Percentiles rank a stretch among this genome's conserved stretches.
These are phyloP conservation scores for Delphinella strobiligena DNA, from an alignment of 2,329 filamentous ascomycete genomes.

Conservation along the genomic window DNA sequence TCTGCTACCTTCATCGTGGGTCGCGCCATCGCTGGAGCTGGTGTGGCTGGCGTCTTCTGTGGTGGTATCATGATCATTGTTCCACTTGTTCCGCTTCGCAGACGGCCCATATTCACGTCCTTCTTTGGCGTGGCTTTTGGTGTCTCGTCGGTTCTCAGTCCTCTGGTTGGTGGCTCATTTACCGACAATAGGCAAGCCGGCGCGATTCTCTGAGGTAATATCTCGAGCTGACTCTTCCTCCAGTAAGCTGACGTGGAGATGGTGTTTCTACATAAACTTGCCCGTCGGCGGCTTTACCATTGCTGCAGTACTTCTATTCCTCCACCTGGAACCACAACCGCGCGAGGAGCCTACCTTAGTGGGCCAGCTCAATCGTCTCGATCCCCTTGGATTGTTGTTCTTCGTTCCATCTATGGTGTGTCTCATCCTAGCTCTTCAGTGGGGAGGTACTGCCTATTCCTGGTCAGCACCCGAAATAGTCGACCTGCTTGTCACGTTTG, in stretches of 20 bases:
- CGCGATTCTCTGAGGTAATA: no score
- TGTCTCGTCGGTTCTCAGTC: conserved; percentile 29
- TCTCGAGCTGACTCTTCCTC: no score
- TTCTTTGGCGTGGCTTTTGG: conserved; percentile 25
- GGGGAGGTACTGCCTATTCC: conserved; percentile 29
- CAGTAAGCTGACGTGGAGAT: conserved; percentile 10
- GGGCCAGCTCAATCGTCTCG: no score
- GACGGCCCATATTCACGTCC: conserved; percentile 13
- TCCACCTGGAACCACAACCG: no score
- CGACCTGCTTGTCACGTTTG: neutral
- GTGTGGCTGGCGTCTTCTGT: conserved; percentile 37
- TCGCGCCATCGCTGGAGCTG: conserved; percentile 38
- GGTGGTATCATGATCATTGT: conserved; percentile 32
- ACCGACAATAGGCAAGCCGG: no score
- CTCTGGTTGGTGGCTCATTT: conserved; percentile 31
- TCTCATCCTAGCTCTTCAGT: conserved; percentile 32
- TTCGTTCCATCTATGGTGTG: conserved; percentile 19
- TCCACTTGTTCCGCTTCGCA: neutral
- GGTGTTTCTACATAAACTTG: conserved; percentile 41
- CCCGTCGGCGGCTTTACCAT: conserved; percentile 36
- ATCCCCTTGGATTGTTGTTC: conserved; percentile 16
- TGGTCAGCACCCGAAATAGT: conserved; percentile 15
- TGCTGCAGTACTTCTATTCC: no score
- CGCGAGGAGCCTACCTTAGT: no score
- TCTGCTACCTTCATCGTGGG: conserved; percentile 39